These are phyloP conservation scores for Cladophialophora yegresii DNA, from an alignment of 2,329 filamentous ascomycete species.

Conservation along the genomic window DNA sequence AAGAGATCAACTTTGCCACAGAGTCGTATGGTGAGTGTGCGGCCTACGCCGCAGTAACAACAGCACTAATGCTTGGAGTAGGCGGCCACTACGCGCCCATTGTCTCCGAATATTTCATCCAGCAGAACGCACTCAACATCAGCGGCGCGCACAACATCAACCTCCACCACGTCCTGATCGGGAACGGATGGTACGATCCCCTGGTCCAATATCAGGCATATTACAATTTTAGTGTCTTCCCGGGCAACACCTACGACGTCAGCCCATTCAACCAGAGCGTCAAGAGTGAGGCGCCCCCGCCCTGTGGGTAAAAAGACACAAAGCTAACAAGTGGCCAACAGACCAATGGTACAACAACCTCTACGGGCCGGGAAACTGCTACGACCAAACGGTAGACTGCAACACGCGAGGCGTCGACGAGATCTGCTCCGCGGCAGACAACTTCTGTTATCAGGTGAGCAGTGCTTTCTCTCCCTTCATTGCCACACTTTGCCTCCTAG, in stretches of 20 bases:
- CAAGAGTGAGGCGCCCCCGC: constrained; percentile 41
- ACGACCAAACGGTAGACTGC: constrained; percentile 60
- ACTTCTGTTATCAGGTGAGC: constrained; percentile 52
- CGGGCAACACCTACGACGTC: constrained; percentile 44
- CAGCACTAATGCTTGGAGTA: constrained; percentile 86
- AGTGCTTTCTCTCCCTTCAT: too few species aligned
- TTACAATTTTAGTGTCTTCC: constrained; percentile 44
- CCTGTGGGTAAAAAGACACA: neutral
- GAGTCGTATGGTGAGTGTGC: constrained; percentile 45
- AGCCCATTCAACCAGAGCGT: constrained; percentile 35
- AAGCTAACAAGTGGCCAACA: neutral
- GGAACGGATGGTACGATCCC: constrained; percentile 46
- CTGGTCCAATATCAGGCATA: constrained; percentile 45
- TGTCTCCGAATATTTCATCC: constrained; percentile 47
- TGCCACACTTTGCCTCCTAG: too few species aligned
- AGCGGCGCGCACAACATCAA: constrained; percentile 35
- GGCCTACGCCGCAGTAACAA: constrained; percentile 59
- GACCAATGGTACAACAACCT: constrained; percentile 61
- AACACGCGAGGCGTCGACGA: constrained; percentile 50
- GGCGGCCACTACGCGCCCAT: constrained; percentile 62
- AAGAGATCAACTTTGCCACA: constrained; percentile 58
- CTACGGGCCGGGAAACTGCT: constrained; percentile 63
- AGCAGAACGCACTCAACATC: constrained; percentile 41
- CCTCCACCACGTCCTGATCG: constrained; percentile 42
- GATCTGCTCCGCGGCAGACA: constrained; percentile 57